Percentiles rank a stretch among this genome's conserved stretches.
phyloP scores from a whole-genome alignment of 305 asterid species.

The Solanum aculeatissimum region DNA sequence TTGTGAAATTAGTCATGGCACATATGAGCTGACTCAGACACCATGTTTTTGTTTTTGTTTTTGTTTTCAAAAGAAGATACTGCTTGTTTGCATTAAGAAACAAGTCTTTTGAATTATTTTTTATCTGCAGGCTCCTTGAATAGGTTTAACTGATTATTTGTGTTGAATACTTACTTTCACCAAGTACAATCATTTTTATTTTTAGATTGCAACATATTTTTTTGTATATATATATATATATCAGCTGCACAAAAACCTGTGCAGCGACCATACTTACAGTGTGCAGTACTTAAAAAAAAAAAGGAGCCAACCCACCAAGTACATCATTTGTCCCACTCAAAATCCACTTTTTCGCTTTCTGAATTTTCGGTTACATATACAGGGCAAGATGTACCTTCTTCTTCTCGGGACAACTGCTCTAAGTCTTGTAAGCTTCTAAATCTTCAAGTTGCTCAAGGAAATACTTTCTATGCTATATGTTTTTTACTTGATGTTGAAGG shows the following conservation, averaged over 20 bases:
- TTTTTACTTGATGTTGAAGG: not conserved
- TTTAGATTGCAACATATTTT: not conserved
- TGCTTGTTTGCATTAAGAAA: not conserved
- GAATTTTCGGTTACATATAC: constrained; percentile 5
- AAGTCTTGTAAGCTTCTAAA: constrained; percentile 62
- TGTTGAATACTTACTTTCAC: not conserved
- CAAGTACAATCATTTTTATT: not conserved
- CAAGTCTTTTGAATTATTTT: not conserved
- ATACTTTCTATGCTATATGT: not conserved
- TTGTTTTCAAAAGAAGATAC: not conserved
- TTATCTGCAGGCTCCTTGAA: not conserved
- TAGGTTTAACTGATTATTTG: not conserved
- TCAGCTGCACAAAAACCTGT: not conserved
- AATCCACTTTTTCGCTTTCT: not conserved
- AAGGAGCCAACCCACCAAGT: not conserved
- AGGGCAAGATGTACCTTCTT: constrained; percentile 96
- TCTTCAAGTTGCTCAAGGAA: not conserved
- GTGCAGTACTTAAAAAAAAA: not conserved
- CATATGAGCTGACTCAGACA: not conserved
- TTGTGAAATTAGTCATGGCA: not conserved
- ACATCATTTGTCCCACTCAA: not conserved
- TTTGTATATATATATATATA: not conserved
- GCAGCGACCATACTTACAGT: not conserved
- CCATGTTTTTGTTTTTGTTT: not conserved
- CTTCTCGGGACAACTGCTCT: constrained; percentile 98